These are phyloP conservation scores for Scheffersomyces titani DNA, from an alignment of 1,139 yeast species.

Conservation along the genomic window DNA sequence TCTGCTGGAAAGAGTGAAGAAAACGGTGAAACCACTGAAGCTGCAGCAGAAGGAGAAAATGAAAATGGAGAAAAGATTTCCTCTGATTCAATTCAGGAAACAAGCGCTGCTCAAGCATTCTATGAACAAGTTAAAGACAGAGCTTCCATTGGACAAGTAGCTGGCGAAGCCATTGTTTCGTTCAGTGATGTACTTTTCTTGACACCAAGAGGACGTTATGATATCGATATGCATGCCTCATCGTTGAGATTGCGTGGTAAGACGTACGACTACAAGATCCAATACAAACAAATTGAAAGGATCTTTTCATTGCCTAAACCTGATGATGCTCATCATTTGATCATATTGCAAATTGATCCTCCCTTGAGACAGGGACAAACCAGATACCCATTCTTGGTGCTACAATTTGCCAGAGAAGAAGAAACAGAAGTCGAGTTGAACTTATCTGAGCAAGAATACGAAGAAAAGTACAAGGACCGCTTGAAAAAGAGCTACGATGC, in stretches of 20 bases:
- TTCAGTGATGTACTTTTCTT: conserved; percentile 89
- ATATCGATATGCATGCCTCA: conserved; percentile 87
- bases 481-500: conserved; percentile 79
- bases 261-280: conserved; percentile 95
- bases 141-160: conserved; percentile 95
- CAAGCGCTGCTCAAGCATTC: conserved; percentile 79
- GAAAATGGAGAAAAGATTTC: conserved; percentile 19
- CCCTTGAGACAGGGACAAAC: conserved; percentile 93
- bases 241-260: conserved; percentile 94
- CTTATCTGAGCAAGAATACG: conserved; percentile 79
- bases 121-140: conserved; percentile 89
- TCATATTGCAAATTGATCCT: conserved; percentile 91
- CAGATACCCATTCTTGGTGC: conserved; percentile 85
- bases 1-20: conserved; percentile 10
- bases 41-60: conserved; percentile 18
- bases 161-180: conserved; percentile 96
- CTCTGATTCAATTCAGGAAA: conserved; percentile 47
- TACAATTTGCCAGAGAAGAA: conserved; percentile 88
- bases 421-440: conserved; percentile 90
- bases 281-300: conserved; percentile 86
- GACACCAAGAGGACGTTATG: conserved; percentile 98
- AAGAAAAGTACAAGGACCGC: conserved; percentile 73
- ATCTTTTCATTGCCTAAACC: conserved; percentile 91
- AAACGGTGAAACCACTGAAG: conserved; percentile 18
- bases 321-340: conserved; percentile 86